Evolutionary conservation across 495 filamentous ascomycete genomes (phyloP).

Genomic region (Podospora pseudoanserina): DNA sequence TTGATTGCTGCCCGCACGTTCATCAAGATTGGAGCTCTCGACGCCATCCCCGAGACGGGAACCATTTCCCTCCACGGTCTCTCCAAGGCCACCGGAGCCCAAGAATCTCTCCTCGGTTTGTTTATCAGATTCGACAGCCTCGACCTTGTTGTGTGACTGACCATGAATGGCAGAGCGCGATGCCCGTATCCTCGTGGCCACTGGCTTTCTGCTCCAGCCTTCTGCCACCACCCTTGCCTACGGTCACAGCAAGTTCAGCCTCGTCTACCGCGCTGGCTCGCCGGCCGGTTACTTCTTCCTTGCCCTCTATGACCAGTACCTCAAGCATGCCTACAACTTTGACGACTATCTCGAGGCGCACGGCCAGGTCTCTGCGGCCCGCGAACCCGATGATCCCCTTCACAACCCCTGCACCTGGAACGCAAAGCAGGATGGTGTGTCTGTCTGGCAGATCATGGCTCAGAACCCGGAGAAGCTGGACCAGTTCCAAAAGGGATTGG

Average conservation of each 20-base stretch:
- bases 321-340: slow-evolving; percentile 22
- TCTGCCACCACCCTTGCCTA: slow-evolving; percentile 11
- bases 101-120: slow-evolving; percentile 24
- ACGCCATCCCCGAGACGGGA: slow-evolving; percentile 21
- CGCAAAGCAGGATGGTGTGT: slow-evolving; percentile 20
- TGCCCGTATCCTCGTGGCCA: slow-evolving; percentile 21
- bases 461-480: slow-evolving; percentile 20
- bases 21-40: slow-evolving; percentile 22
- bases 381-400: slow-evolving; percentile 19
- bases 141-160: neutral
- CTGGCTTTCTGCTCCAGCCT: slow-evolving; percentile 28
- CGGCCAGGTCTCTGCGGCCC: slow-evolving; percentile 14
- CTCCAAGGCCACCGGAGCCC: slow-evolving; percentile 19
- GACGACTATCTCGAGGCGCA: slow-evolving; percentile 24
- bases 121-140: neutral
- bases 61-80: slow-evolving; percentile 20
- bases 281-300: slow-evolving; percentile 23
- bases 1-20: slow-evolving; percentile 23
- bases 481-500: slow-evolving; percentile 22
- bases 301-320: slow-evolving; percentile 23
- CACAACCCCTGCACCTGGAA: slow-evolving; percentile 19
- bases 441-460: slow-evolving; percentile 23
- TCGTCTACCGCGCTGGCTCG: slow-evolving; percentile 16
- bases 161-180: slow-evolving; percentile 21
- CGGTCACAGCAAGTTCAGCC: slow-evolving; percentile 23